phyloP scores from a whole-genome alignment of 1,139 yeast genomes.

The Arxiozyma heterogenica region DNA sequence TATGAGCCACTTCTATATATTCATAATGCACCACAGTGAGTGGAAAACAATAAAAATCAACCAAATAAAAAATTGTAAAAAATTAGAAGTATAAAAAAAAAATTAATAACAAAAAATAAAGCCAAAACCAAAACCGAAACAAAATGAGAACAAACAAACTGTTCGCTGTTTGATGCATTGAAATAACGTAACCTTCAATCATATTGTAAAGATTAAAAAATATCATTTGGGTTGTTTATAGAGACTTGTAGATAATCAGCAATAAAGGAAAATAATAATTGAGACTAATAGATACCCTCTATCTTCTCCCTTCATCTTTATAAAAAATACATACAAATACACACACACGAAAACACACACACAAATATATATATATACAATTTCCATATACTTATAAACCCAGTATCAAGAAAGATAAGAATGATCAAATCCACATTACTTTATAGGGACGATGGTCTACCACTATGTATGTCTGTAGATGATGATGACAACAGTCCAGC shows the following conservation, averaged over 20 bases:
- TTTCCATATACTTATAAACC: not conserved
- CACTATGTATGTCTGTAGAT: constrained; percentile 88
- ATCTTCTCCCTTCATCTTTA: too few species aligned
- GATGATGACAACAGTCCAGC: constrained; percentile 60
- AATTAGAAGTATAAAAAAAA: too few species aligned
- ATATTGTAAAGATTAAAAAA: too few species aligned
- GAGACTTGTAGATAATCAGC: not conserved
- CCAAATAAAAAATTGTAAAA: not conserved
- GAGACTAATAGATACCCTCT: not conserved
- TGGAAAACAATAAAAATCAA: too few species aligned
- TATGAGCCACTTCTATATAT: too few species aligned
- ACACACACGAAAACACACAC: too few species aligned
- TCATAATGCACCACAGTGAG: too few species aligned
- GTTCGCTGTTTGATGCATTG: not conserved
- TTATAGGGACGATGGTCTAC: constrained; percentile 69
- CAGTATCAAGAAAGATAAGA: not conserved
- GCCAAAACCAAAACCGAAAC: not conserved
- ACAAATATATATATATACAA: not conserved
- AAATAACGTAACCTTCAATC: too few species aligned
- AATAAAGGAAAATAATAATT: not conserved
- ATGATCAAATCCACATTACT: constrained; percentile 70
- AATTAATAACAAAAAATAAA: not conserved
- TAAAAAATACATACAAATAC: too few species aligned
- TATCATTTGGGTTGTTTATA: not conserved
- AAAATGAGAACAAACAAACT: not conserved